Evolutionary conservation across 345 rosid species (phyloP), one percentile per base, ranked within the genome.

Genomic region (Brassica juncea): DNA sequence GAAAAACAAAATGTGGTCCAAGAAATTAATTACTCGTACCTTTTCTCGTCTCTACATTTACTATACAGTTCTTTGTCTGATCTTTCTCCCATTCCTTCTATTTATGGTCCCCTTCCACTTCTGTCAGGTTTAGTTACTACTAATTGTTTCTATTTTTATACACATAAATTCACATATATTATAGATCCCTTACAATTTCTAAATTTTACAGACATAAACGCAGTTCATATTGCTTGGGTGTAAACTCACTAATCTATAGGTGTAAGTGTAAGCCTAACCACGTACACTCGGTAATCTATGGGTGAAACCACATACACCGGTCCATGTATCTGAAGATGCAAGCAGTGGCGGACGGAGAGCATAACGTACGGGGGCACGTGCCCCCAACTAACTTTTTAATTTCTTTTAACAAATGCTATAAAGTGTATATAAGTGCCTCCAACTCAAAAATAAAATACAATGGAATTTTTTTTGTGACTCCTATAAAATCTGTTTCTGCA

Each of bases 1-100:
- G 31, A 77, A 70, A 64, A 52, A 61, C 66, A 34, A 71, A 57
- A 42, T 10, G 81, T 77, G 81, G 81, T 71, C 76, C 81, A 70
- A 35, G 47, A 15, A 4, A 21, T 23, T 70, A 37, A 70, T 15
- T 70, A 77, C 37, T 34, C 21, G 31, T 61, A 44, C 63, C 44
- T 6, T 64, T 64, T 64, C 23, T n/a, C 44, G 30, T 71, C 39
- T 28, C 31, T 66, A n/a, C 37, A 61, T 66, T 72, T 62, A 64
- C 42, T 63, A 72, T 19, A 15, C 66, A 55, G 35, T 9, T 68
- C 62, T 61, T 9, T 47, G 69, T 77, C 75, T 61, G 27, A 3
- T 35, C 71, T 54, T 62, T 70, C 76, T 64, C 44, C 47, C 66
- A 21, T 25, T 65, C 76, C 76, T 65, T 71, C 59, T 62, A 54